phyloP scores from a whole-genome alignment of 108 stramenopile species.

The Conticribra weissflogii region DNA sequence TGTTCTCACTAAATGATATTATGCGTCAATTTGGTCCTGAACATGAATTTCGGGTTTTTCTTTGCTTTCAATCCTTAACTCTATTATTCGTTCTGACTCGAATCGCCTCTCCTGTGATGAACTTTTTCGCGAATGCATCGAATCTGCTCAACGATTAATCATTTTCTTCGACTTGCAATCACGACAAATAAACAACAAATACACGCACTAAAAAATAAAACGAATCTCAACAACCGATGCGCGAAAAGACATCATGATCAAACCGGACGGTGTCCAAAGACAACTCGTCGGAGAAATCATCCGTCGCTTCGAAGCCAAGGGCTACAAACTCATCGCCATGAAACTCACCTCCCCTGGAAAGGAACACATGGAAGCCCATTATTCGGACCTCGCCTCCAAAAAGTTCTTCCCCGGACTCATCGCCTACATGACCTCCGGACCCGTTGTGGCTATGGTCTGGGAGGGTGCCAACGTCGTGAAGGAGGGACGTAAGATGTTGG shows the following conservation, averaged over 20 bases:
- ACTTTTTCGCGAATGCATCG: too few relatives aligned
- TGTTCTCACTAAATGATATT: too few relatives aligned
- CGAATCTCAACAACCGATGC: background rate
- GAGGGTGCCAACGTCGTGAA: slow-evolving; percentile 78
- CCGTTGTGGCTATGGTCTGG: slow-evolving; percentile 95
- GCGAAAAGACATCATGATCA: slow-evolving; percentile 78
- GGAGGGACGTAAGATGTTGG: slow-evolving; percentile 96
- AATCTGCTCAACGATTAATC: too few relatives aligned
- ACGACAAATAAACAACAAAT: background rate
- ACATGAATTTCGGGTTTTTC: too few relatives aligned
- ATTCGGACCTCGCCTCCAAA: slow-evolving; percentile 92
- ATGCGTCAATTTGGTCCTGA: too few relatives aligned
- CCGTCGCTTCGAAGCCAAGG: slow-evolving; percentile 95
- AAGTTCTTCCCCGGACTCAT: slow-evolving; percentile 97
- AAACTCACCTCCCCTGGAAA: slow-evolving; percentile 87
- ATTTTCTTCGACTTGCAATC: too few relatives aligned
- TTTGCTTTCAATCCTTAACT: too few relatives aligned
- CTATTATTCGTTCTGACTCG: too few relatives aligned
- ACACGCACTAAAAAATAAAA: background rate
- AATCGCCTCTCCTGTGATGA: too few relatives aligned
- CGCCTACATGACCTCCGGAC: slow-evolving; percentile 96
- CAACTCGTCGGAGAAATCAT: slow-evolving; percentile 97
- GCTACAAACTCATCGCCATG: slow-evolving; percentile 97
- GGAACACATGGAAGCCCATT: slow-evolving; percentile 95
- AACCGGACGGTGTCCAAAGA: slow-evolving; percentile 99